A percentile compares a stretch with the other conserved stretches of the same genome.
phyloP scores from a whole-genome alignment of 2,329 filamentous ascomycete genomes.

The Penicillium sp. region DNA sequence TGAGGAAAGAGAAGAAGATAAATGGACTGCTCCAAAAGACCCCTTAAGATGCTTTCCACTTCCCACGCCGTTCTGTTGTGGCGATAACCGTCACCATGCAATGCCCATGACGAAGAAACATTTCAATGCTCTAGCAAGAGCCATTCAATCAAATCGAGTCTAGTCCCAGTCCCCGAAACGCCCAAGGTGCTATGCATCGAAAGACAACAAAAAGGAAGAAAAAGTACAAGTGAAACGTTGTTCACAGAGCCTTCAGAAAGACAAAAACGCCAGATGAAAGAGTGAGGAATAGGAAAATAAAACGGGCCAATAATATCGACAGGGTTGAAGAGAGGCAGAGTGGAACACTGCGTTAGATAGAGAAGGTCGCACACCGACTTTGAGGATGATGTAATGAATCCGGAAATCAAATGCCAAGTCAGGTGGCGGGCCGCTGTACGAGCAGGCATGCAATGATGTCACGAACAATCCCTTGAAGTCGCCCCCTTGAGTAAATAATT shows the following conservation, averaged over 20 bases:
- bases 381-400: constrained; percentile 11
- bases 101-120: constrained; percentile 27
- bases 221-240: constrained; percentile 19
- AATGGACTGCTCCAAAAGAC: constrained; percentile 25
- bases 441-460: constrained; percentile 25
- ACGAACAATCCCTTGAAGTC: constrained; percentile 14
- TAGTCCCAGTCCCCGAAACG: constrained; percentile 31
- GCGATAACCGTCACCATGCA: constrained; percentile 24
- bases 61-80: constrained; percentile 24
- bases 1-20: constrained; percentile 9
- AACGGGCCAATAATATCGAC: constrained; percentile 15
- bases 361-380: constrained; percentile 11
- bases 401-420: constrained; percentile 16
- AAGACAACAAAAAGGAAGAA: constrained; percentile 21
- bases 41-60: constrained; percentile 27
- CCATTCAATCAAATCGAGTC: constrained; percentile 30
- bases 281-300: constrained; percentile 4
- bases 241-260: constrained; percentile 14
- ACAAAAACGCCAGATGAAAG: constrained; percentile 11
- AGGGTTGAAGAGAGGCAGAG: constrained; percentile 9
- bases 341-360: constrained; percentile 5
- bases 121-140: constrained; percentile 25
- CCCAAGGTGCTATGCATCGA: constrained; percentile 33
- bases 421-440: constrained; percentile 19
- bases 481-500: constrained; percentile 15